Evolutionary conservation across 176 grass and related monocot species (phyloP).

Genomic region (Puya raimondii): DNA sequence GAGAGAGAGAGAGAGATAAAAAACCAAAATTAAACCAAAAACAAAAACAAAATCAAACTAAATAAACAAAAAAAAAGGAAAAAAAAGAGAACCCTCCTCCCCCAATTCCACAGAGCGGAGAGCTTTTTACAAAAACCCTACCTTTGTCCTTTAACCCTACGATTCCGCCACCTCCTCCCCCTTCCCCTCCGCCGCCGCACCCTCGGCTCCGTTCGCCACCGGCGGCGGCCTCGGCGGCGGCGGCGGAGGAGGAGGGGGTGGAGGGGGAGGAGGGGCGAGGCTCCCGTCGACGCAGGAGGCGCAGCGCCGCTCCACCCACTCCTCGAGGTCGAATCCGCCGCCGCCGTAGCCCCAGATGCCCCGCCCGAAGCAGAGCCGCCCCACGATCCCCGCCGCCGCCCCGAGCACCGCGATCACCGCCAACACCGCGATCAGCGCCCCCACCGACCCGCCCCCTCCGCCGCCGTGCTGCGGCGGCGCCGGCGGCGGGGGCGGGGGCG

Average conservation of each 20-base stretch:
- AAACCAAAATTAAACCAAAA: neutral
- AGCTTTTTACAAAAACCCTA: neutral
- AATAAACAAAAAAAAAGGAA: neutral
- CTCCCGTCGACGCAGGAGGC: slow-evolving; percentile 40
- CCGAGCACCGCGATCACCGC: slow-evolving; percentile 3
- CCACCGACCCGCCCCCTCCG: slow-evolving; percentile 28
- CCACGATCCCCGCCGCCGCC: slow-evolving; percentile 30
- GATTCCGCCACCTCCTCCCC: neutral
- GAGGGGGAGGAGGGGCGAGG: neutral
- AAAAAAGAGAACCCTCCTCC: neutral
- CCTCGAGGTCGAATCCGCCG: slow-evolving; percentile 37
- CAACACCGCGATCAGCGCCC: slow-evolving; percentile 24
- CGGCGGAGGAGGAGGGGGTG: neutral
- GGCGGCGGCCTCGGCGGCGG: neutral
- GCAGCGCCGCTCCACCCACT: slow-evolving; percentile 56
- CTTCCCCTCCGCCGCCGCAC: neutral
- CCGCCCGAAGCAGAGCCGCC: slow-evolving; percentile 50
- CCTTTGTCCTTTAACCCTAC: too few relatives aligned
- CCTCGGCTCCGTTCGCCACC: neutral
- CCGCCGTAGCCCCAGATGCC: slow-evolving; percentile 14
- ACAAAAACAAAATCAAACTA: neutral
- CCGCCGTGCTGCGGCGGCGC: slow-evolving; percentile 4
- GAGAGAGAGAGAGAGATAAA: neutral
- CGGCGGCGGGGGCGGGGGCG: slow-evolving; percentile 11
- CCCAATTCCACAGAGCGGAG: neutral